Base-by-base conservation (phyloP, 1,284 basidiomycete species). In the Mrakiaceae sp. region DNA sequence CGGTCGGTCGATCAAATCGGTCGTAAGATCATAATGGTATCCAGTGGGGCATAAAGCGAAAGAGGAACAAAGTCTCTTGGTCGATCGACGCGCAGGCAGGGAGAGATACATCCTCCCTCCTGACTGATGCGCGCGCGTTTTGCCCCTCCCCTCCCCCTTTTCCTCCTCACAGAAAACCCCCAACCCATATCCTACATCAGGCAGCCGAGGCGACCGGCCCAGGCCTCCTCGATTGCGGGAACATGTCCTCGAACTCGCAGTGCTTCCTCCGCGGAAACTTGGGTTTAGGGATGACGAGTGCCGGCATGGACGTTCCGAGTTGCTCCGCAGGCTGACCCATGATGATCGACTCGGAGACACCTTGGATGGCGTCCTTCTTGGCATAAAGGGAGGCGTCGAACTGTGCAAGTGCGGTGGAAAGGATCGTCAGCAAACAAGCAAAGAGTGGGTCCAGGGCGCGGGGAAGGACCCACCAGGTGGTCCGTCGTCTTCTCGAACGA, bases 401-500 rank as follows among this genome's bases (percentile, higher is more conserved):
- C 68, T 75, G 63, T 27, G 47, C 50, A 7, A 7, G 3, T 8
- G 11, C 8, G 27, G 44, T 46, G 9, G 42, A n/a, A 49, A 54
- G 40, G 40, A 6, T 3, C n/a, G 49, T 42, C 42, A 49, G 27
- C 39, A 49, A n/a, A 44, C 4, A n/a, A 43, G 14, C 11, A 58
- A n/a, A 44, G 50, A n/a, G 48, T 42, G 47, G 42, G 46, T 9
- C 54, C 56, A 16, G 55, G 42, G 6, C 9, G 46, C 3, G 3
- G 56, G 9, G n/a, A n/a, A n/a, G n/a, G 42, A 73, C 73, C 65
- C 44, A 82, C 81, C 66, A 99, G 78, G 76, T 98, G 96, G 78
- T 98, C 96, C 10, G 96, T 98, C 43, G 96, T 98, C 80, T 98
- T 98, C 78, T 99, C 96, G 76, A 99, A 99, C 46, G 92, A 96